Base-by-base conservation (phyloP, 495 filamentous ascomycete species). In the Hypoxylon lenormandii region DNA sequence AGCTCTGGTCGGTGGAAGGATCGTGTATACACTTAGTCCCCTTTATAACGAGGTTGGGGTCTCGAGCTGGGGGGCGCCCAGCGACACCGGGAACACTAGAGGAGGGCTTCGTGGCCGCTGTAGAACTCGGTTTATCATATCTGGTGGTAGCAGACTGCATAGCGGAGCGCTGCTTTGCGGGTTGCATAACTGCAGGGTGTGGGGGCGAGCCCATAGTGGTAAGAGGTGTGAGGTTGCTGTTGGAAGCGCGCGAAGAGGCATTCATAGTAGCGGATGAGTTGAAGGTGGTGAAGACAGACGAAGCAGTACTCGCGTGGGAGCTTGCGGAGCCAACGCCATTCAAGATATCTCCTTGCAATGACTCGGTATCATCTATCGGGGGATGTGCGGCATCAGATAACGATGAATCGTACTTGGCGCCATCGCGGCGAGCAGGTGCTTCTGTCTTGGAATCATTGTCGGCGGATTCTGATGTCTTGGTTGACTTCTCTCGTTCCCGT, bases 161-260 rank as follows among this genome's bases (percentile, higher is more conserved):
- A 40, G 78, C 75, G 74, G 74, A 66, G 52, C 77, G 74, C 64
- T 77, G 74, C 71, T 82, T 81, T 46, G 66, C 67, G 55, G 72
- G 40, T 53, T 75, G 60, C 38, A 80, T 77, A 23, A 74, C 74
- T 76, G 89, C 87, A 72, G 79, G 79, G 42, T 87, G 85, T 30
- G 90, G 86, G n/a, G 93, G 93, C 28, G 90, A 92, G 67, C 91
- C 92, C 70, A 82, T 77, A 65, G 87, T 89, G 21, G 92, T 94
- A 64, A 94, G 84, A 46, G 93, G 92, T 16, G 93, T 96, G 40
- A 92, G 76, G 62, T 83, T 86, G 68, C 84, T 87, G 60, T 76
- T 77, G 67, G 78, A 76, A 66, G 73, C 72, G 73, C 69, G 79
- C 60, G 85, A 80, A 68, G 84, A 79, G 37, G 85, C 75, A 66